These are phyloP conservation scores for Plenodomus biglobosus DNA, from an alignment of 2,329 filamentous ascomycete genomes.

Conservation along the genomic window DNA sequence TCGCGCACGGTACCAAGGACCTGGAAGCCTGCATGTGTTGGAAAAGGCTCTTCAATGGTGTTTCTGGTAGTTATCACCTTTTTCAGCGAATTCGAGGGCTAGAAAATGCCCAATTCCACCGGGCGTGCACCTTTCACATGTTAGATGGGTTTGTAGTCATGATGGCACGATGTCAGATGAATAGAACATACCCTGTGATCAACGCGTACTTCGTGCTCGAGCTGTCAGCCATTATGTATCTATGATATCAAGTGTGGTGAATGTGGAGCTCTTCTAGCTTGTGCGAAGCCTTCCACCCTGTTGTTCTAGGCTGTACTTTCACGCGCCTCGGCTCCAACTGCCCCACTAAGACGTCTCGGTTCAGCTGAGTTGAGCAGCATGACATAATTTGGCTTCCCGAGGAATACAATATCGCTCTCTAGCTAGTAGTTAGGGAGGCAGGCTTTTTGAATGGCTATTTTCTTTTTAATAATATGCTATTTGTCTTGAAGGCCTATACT, in stretches of 20 bases:
- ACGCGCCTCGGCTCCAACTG: background rate
- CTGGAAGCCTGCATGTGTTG: slow-evolving; percentile 46
- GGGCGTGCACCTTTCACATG: slow-evolving; percentile 48
- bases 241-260: too few relatives aligned
- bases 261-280: background rate
- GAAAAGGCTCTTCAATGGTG: background rate
- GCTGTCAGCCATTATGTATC: slow-evolving; percentile 13
- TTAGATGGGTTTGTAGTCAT: background rate
- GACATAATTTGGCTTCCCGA: too few relatives aligned
- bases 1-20: slow-evolving; percentile 62
- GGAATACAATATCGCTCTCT: too few relatives aligned
- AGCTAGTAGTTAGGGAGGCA: too few relatives aligned
- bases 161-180: too few relatives aligned
- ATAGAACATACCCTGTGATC: slow-evolving; percentile 40
- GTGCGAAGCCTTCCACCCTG: background rate
- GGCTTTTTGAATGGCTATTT: too few relatives aligned
- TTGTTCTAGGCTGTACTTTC: background rate
- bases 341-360: background rate
- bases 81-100: slow-evolving; percentile 57
- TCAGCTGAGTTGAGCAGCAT: background rate
- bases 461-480: background rate
- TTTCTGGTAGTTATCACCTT: slow-evolving; percentile 26
- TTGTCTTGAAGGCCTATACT: too few relatives aligned
- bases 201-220: slow-evolving; percentile 34
- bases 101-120: slow-evolving; percentile 63